Percentiles rank a stretch among this genome's conserved stretches.
Conservation (phyloP, 2,329 filamentous ascomycete genomes). For the Penicillium digitatum region DNA sequence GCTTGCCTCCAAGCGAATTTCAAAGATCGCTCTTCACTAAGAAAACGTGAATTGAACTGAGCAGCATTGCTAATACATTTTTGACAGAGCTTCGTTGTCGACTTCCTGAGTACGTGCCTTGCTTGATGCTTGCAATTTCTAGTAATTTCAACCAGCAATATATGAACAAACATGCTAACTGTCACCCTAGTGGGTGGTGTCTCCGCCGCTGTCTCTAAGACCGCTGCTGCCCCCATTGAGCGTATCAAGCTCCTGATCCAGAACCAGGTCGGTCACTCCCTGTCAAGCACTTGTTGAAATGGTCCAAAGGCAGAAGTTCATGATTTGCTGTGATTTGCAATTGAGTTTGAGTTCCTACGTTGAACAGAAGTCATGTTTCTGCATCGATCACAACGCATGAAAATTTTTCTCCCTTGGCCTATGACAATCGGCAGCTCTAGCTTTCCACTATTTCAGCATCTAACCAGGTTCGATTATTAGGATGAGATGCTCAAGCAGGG, state of each 20-base stretch:
- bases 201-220: constrained; percentile 99
- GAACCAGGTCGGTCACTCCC: constrained; percentile 79
- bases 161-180: constrained; percentile 40
- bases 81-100: constrained; percentile 81
- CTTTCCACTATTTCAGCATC: background rate
- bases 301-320: background rate
- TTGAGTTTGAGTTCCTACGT: background rate
- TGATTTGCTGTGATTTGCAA: background rate
- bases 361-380: background rate
- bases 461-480: constrained; percentile 49
- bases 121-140: background rate
- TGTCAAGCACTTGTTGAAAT: background rate
- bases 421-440: background rate
- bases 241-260: constrained; percentile 99
- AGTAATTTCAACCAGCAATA: background rate
- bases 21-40: background rate
- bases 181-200: constrained; percentile 91
- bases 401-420: constrained; percentile 18
- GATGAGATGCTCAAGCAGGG: constrained; percentile 99
- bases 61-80: constrained; percentile 27
- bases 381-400: background rate
- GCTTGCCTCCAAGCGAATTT: background rate
- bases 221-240: constrained; percentile 98
- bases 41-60: background rate
- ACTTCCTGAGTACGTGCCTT: constrained; percentile 90